A percentile compares a stretch with the other conserved stretches of the same genome.
Evolutionary conservation across 148 eudicot genomes (phyloP).

Genomic region (Rhododendron williamsianum): DNA sequence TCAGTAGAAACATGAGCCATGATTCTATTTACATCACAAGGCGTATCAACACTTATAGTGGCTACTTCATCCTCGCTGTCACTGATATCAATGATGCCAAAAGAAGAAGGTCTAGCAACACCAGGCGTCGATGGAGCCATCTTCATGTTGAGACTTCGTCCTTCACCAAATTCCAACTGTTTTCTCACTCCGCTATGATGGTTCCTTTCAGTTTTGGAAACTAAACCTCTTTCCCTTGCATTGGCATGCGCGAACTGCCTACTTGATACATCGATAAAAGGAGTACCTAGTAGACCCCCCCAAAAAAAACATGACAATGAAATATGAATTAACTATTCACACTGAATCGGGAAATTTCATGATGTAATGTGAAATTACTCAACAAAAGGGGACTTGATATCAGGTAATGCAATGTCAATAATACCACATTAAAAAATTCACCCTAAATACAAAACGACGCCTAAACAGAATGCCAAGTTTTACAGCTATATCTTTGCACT

Average conservation of each 20-base stretch:
- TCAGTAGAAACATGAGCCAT: constrained; percentile 6
- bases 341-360: background rate
- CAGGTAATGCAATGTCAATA: background rate
- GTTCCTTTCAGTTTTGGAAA: background rate
- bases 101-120: constrained; percentile 17
- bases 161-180: constrained; percentile 30
- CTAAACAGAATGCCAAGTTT: background rate
- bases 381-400: background rate
- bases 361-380: background rate
- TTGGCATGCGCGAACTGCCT: constrained; percentile 3
- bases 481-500: background rate
- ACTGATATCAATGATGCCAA: constrained; percentile 28
- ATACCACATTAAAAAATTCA: background rate
- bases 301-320: background rate
- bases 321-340: background rate
- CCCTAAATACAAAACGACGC: background rate
- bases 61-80: constrained; percentile 52
- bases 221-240: constrained; percentile 4
- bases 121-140: constrained; percentile 60
- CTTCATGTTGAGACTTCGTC: constrained; percentile 26
- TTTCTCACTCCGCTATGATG: constrained; percentile 27
- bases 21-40: constrained; percentile 1
- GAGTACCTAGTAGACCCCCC: constrained; percentile 13
- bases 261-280: constrained; percentile 3
- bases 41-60: background rate